Base-by-base conservation (phyloP, 2,329 filamentous ascomycete species). In the Tolypocladium pustulatum region DNA sequence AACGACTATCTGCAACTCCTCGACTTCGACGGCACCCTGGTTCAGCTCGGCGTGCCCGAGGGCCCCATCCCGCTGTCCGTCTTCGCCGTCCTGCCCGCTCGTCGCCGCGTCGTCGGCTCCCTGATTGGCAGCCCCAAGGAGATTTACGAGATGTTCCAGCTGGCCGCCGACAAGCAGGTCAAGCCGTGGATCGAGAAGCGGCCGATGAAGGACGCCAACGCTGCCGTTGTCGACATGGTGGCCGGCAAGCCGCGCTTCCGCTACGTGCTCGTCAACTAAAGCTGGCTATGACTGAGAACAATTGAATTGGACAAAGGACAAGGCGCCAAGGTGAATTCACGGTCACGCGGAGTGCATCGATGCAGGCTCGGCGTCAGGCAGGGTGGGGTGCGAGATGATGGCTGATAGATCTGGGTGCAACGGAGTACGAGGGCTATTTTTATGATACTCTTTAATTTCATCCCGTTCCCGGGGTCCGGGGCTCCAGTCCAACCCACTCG, bases 1-100 rank as follows among this genome's bases (percentile, higher is more conserved):
- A 69, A 72, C 56, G 72, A 81, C 54, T 90, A 89, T 70, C 72
- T 90, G 59, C 68, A 74, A 27, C 74, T 89, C 12, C 74, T 90
- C 32, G 76, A 78, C 60, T 70, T 77, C 2, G 78, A 83, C 56
- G 86, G 87, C 17, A 78, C 78, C 4, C 83, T 88, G 64, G 80
- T 89, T 52, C 84, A 88, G 69, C 78, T 90, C 52, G 86, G 86
- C 58, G 65, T 56, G 46, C 66, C 67, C 32, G 67, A 67, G 34
- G 64, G 59, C 9, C 58, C 57, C 1, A 38, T 67, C 27, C 46
- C 60, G 4, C 6, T 69, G 7, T 4, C 37, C 2, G 40, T 63
- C 3, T 81, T 79, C 61, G 71, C 77, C 22, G 68, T 89, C 63
- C 83, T 87, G 52, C 71, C 69, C 51, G 84, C 82, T 64, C 78